These are phyloP conservation scores for Alternaria ventricosa DNA, from an alignment of 2,329 filamentous ascomycete genomes.

Conservation along the genomic window DNA sequence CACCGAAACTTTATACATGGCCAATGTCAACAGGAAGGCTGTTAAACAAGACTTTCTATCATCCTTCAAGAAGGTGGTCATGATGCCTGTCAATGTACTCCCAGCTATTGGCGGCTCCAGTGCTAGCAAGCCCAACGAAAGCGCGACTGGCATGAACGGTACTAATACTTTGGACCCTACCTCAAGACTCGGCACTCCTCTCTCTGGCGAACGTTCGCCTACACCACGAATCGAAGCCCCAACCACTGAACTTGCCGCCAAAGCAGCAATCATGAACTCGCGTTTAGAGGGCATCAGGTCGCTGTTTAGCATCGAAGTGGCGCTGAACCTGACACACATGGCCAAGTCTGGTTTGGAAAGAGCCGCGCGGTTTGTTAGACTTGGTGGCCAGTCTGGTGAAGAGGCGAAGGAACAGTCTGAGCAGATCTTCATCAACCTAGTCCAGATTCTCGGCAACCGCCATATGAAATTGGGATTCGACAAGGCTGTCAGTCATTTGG, in stretches of 20 bases:
- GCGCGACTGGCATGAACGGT: slow-evolving; percentile 30
- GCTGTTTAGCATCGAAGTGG: slow-evolving; percentile 95
- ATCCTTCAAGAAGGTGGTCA: slow-evolving; percentile 97
- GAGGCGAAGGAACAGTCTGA: slow-evolving; percentile 89
- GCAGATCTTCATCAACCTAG: slow-evolving; percentile 81
- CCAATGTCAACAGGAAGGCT: slow-evolving; percentile 89
- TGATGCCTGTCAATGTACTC: slow-evolving; percentile 96
- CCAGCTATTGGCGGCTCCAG: slow-evolving; percentile 63
- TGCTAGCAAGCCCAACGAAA: slow-evolving; percentile 46
- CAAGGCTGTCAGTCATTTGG: slow-evolving; percentile 88
- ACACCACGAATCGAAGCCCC: slow-evolving; percentile 68
- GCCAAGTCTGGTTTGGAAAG: slow-evolving; percentile 89
- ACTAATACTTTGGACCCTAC: slow-evolving; percentile 37
- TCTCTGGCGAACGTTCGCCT: slow-evolving; percentile 40
- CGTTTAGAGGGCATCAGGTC: slow-evolving; percentile 93
- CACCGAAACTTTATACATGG: slow-evolving; percentile 94
- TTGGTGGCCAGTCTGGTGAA: slow-evolving; percentile 80
- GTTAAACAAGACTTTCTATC: slow-evolving; percentile 96
- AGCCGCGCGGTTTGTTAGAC: slow-evolving; percentile 78
- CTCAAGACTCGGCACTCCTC: slow-evolving; percentile 48
- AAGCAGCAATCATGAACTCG: slow-evolving; percentile 96
- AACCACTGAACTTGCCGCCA: slow-evolving; percentile 90
- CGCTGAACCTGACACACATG: slow-evolving; percentile 83
- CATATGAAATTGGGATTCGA: slow-evolving; percentile 95
- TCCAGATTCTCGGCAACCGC: slow-evolving; percentile 82